Evolutionary conservation across 2,329 filamentous ascomycete genomes (phyloP).

Genomic region (Phialemonium atrogriseum): DNA sequence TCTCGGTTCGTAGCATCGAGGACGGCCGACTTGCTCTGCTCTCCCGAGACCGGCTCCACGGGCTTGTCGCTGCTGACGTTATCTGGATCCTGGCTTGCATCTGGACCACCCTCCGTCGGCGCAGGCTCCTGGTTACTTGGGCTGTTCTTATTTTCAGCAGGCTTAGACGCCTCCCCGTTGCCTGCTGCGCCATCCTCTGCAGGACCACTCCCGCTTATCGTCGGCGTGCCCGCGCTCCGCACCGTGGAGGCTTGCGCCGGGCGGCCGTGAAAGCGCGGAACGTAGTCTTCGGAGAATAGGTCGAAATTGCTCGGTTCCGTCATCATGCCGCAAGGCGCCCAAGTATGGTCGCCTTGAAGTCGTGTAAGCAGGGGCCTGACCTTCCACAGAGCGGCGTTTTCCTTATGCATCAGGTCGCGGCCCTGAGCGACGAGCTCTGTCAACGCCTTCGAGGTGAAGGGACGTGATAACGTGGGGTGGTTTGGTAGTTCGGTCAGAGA

Average conservation of each 20-base stretch:
- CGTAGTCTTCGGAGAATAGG: slow-evolving; percentile 41
- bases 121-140: background rate
- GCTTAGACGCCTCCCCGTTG: too few relatives aligned
- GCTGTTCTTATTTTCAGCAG: too few relatives aligned
- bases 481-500: slow-evolving; percentile 64
- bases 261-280: slow-evolving; percentile 24
- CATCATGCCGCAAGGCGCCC: slow-evolving; percentile 53
- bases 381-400: slow-evolving; percentile 63
- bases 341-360: slow-evolving; percentile 66
- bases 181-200: too few relatives aligned
- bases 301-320: slow-evolving; percentile 47
- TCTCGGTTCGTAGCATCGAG: background rate
- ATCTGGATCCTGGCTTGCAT: background rate
- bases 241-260: slow-evolving; percentile 1
- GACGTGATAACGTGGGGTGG: slow-evolving; percentile 66
- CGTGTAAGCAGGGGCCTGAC: slow-evolving; percentile 66
- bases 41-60: background rate
- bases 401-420: slow-evolving; percentile 63
- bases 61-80: background rate
- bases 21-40: slow-evolving; percentile 2
- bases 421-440: slow-evolving; percentile 63
- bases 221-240: background rate
- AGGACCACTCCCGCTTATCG: too few relatives aligned
- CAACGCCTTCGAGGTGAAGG: slow-evolving; percentile 67
- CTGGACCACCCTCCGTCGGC: too few relatives aligned